Base-by-base conservation (phyloP, 192 early-diverging fungal species). In the Rhizophlyctis rosea region DNA sequence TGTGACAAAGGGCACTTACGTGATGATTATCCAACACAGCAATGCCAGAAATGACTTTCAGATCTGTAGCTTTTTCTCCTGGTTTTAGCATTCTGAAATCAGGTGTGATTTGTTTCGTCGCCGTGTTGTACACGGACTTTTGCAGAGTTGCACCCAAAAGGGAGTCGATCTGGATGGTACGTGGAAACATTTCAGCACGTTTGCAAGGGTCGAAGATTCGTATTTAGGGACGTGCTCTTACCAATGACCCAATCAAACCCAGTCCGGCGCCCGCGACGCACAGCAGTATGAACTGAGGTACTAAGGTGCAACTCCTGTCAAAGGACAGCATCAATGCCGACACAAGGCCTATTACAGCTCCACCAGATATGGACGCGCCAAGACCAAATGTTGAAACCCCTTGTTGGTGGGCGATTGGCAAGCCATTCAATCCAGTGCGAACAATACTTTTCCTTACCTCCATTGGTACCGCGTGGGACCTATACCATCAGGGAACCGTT, bases 391-490 rank as follows among this genome's bases (percentile, higher is more conserved):
- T 69, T 16, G 84, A 86, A 9, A 96, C 71, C 1, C 72, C 39
- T 44, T 49, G 52, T 36, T 23, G 27, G 11, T 35, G 5, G 34
- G 14, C 55, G 14, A 35, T 53, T 25, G 39, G 48, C 4, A 13
- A 25, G 34, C 29, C 50, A 53, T 4, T 9, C 50, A 16, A 24
- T 52, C 58, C 24, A 25, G 4, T 3, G 18, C 9, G 47, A 5
- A 2, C 3, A 34, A 5, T 3, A 24, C 31, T 14, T 2, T n/a
- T n/a, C 57, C 51, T 33, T 14, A 56, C 87, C 94, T 11, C 94
- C 94, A 73, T 97, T 97, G 14, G 92, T 95, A 1, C 95, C 95
- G 28, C 88, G 87, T 11, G 95, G 95, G 4, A 95, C 95, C 31
- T 75, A 44, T 44, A 44, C 7, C 7, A 7, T 18, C 39, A 44